Evolutionary conservation across 805 yeast species (phyloP).

Genomic region (Candida anglica): DNA sequence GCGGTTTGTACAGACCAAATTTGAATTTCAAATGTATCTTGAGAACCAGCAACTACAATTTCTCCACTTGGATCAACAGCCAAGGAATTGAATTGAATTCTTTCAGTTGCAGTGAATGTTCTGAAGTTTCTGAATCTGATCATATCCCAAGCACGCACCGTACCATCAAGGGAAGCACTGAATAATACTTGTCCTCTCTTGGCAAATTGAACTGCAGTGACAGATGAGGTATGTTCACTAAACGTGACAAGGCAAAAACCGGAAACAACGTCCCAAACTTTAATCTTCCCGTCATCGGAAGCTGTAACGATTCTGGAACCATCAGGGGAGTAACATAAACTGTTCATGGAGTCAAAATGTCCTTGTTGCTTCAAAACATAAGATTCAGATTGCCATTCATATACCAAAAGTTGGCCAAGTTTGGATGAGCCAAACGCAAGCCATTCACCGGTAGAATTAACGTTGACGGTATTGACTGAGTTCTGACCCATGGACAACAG

Average conservation of each 20-base stretch:
- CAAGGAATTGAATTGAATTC: slow-evolving; percentile 80
- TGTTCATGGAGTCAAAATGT: slow-evolving; percentile 86
- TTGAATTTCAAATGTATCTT: slow-evolving; percentile 84
- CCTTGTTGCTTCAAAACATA: slow-evolving; percentile 95
- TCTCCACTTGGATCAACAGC: slow-evolving; percentile 98
- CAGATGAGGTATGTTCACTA: slow-evolving; percentile 85
- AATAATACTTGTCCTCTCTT: slow-evolving; percentile 88
- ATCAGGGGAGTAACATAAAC: slow-evolving; percentile 87
- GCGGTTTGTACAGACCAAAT: slow-evolving; percentile 98
- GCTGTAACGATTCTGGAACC: slow-evolving; percentile 91
- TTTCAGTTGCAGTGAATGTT: slow-evolving; percentile 85
- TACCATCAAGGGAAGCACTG: slow-evolving; percentile 91
- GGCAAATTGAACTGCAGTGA: slow-evolving; percentile 84
- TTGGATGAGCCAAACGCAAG: slow-evolving; percentile 89
- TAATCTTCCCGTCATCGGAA: slow-evolving; percentile 93
- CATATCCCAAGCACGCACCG: slow-evolving; percentile 96
- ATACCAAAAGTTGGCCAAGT: slow-evolving; percentile 89
- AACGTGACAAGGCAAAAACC: slow-evolving; percentile 94
- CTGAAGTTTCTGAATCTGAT: slow-evolving; percentile 90
- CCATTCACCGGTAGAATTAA: slow-evolving; percentile 93
- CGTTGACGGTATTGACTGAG: slow-evolving; percentile 74
- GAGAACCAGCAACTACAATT: slow-evolving; percentile 90
- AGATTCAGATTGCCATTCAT: slow-evolving; percentile 98
- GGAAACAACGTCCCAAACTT: slow-evolving; percentile 90
- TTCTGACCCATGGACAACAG: slow-evolving; percentile 90